A percentile compares a stretch with the other conserved stretches of the same genome.
Evolutionary conservation across 495 filamentous ascomycete genomes (phyloP).

Genomic region (Penicillium soppii): DNA sequence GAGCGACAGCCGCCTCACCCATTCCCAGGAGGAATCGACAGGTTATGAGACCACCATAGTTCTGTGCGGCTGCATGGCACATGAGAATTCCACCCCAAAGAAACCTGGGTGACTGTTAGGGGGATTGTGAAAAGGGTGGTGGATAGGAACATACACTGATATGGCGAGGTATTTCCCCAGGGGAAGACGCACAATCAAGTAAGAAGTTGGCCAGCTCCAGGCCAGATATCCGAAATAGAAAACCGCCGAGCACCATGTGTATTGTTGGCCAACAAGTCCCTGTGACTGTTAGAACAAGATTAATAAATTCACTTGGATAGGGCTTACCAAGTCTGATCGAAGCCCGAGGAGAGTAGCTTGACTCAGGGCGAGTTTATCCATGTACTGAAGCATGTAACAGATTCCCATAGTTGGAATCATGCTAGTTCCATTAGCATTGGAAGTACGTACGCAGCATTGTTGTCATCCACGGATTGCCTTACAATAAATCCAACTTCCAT

Average conservation of each 20-base stretch:
- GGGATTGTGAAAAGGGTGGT: too few relatives aligned
- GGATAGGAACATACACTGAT: too few relatives aligned
- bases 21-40: conserved; percentile 44
- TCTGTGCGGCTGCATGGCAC: conserved; percentile 41
- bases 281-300: too few relatives aligned
- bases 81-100: conserved; percentile 24
- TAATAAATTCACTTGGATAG: too few relatives aligned
- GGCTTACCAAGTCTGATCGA: conserved; percentile 34
- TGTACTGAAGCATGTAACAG: conserved; percentile 52
- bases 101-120: too few relatives aligned
- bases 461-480: too few relatives aligned
- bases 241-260: conserved; percentile 46
- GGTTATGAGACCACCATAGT: conserved; percentile 43
- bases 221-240: conserved; percentile 53
- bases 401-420: conserved; percentile 48
- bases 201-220: conserved; percentile 49
- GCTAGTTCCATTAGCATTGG: neutral
- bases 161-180: conserved; percentile 51
- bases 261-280: conserved; percentile 24
- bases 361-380: conserved; percentile 58
- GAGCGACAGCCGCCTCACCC: conserved; percentile 14
- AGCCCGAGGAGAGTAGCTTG: conserved; percentile 54
- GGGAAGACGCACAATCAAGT: conserved; percentile 50
- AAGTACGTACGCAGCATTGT: neutral
- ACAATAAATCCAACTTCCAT: too few relatives aligned